Percentiles rank a stretch among this genome's conserved stretches.
Conservation (phyloP, 2,329 filamentous ascomycete genomes). For the Lizonia empirigonia region DNA sequence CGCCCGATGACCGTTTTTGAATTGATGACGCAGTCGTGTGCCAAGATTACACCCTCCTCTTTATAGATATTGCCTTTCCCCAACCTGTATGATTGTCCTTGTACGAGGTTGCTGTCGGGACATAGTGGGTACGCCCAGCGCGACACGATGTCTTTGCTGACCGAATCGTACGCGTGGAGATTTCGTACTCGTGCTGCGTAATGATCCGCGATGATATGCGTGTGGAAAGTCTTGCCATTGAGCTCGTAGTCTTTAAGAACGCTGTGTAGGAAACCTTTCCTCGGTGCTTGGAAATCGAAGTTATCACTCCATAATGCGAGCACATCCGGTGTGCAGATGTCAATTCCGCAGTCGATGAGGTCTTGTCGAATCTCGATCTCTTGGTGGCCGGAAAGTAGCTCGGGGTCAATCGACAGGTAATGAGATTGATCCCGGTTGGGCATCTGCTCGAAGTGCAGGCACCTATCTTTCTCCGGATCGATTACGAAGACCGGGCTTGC, state of each 20-base stretch:
- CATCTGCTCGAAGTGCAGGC: slow-evolving; percentile 94
- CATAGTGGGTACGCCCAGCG: slow-evolving; percentile 89
- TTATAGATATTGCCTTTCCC: slow-evolving; percentile 74
- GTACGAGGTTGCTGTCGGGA: slow-evolving; percentile 84
- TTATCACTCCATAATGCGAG: slow-evolving; percentile 95
- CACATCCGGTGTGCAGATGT: slow-evolving; percentile 96
- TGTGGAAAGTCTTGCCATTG: slow-evolving; percentile 95
- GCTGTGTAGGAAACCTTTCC: slow-evolving; percentile 86
- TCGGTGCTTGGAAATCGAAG: slow-evolving; percentile 92
- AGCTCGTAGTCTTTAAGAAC: slow-evolving; percentile 96
- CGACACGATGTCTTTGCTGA: slow-evolving; percentile 83
- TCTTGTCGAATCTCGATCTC: slow-evolving; percentile 86
- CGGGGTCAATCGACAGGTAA: slow-evolving; percentile 75
- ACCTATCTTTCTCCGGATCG: slow-evolving; percentile 78
- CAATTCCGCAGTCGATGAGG: slow-evolving; percentile 90
- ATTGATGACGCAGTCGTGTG: slow-evolving; percentile 71
- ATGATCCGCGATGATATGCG: slow-evolving; percentile 79
- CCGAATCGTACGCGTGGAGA: slow-evolving; percentile 85
- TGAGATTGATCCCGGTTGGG: slow-evolving; percentile 69
- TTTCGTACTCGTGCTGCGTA: slow-evolving; percentile 88
- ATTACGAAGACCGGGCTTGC: slow-evolving; percentile 84
- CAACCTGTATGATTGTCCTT: slow-evolving; percentile 75
- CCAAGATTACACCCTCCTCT: slow-evolving; percentile 77
- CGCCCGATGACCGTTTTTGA: slow-evolving; percentile 76
- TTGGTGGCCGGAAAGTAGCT: slow-evolving; percentile 72